Evolutionary conservation across 257 asterid genomes (phyloP), one percentile per base, ranked within the genome.

Genomic region (Nicotiana benthamiana): DNA sequence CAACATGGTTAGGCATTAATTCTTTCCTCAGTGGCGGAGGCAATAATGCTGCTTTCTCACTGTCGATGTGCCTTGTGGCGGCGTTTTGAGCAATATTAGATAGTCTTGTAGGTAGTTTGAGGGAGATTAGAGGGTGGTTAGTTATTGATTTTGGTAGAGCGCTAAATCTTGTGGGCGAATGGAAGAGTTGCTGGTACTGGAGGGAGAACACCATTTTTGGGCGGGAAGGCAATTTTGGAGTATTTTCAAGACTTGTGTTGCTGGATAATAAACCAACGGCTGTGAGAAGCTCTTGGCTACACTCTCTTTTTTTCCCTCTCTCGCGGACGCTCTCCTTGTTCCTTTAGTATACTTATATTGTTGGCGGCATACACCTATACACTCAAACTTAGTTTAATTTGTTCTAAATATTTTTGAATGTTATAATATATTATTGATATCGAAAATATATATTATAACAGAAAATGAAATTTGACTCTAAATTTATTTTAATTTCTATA

Each of bases 1-100:
- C 96, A n/a, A 86, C 87, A 56, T 86, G 89, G 1, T 80, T 82
- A 1, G 90, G 90, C 86, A 85, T 79, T 5, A 70, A 46, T 46
- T 82, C 84, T 43, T 57, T 17, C 52, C 40, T 52, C n/a, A 79
- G 88, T 16, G 32, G 72, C 4, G 52, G n/a, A 48, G 88, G 88
- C 20, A 56, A 40, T 9, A 36, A 16, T 26, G 51, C 9, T 7
- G 75, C 17, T 48, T 18, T 13, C 0, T 22, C 53, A 26, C 10
- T 24, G 36, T 46, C 22, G 26, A 74, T 48, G 40, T 48, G 17
- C 8, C 78, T 74, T 3, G 24, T 2, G 61, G 78, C 13, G 40
- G 60, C 40, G 24, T 46, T 72, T 5, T 20, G 30, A 68, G 76
- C 20, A 40, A 68, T 12, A 70, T 20, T 6, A 4, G 57, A 20